Conservation (phyloP, 345 rosid genomes). For the Syzygium aqueum region DNA sequence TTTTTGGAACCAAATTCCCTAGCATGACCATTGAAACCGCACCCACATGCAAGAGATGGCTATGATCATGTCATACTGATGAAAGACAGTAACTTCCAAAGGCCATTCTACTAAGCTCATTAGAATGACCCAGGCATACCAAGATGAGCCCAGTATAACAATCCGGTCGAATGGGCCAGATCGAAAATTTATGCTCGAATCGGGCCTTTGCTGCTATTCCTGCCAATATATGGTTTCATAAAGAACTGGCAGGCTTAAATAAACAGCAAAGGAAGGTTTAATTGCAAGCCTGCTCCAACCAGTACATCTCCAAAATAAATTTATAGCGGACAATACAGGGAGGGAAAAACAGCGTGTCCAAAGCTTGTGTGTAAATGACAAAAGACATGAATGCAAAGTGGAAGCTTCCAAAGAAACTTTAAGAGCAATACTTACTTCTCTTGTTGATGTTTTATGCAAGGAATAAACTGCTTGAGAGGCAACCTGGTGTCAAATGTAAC, state of each 20-base stretch:
- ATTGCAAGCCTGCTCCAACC: background rate
- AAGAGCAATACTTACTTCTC: conserved; percentile 51
- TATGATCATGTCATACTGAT: background rate
- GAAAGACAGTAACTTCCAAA: background rate
- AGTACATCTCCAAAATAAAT: background rate
- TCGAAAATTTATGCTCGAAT: background rate
- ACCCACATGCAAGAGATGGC: background rate
- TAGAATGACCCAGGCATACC: background rate
- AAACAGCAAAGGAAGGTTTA: background rate
- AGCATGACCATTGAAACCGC: no score
- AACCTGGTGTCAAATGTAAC: conserved; percentile 26
- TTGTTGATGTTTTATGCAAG: conserved; percentile 94
- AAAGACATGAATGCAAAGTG: background rate
- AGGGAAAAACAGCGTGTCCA: background rate
- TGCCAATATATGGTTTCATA: background rate
- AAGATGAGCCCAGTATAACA: background rate
- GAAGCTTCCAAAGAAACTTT: background rate
- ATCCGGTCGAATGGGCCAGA: background rate
- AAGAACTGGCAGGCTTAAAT: background rate
- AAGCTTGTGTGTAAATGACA: background rate
- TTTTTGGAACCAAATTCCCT: background rate
- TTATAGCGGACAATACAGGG: background rate
- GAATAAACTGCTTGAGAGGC: conserved; percentile 90
- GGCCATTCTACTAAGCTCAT: background rate
- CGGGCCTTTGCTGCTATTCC: background rate